Evolutionary conservation across 2,329 filamentous ascomycete species (phyloP), one percentile per base, ranked within the genome.

Genomic region (Emmonsiellopsis sp.): DNA sequence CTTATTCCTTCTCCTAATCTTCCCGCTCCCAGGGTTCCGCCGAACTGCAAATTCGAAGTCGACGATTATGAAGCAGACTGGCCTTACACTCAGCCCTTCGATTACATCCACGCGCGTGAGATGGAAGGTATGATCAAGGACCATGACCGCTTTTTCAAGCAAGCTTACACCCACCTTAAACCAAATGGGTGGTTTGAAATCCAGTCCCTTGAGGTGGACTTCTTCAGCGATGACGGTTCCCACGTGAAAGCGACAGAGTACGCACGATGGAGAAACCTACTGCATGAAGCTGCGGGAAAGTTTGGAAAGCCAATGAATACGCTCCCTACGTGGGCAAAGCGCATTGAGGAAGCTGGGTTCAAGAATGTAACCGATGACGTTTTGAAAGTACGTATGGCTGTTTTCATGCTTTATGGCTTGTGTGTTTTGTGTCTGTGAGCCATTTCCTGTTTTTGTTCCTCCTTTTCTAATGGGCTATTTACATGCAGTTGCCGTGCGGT

Each of bases 401-500:
- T 27, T 27, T 5, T 27, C 21, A 27, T 27, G 21, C 21, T 27
- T 27, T 27, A 27, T 27, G 21, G 21, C 1, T 27, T 27, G 21
- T 1, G 5, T 27, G 5, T 27, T 27, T 27, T 27, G 21, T 27
- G 21, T 27, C 21, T 27, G 21, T 27, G 21, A 5, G 21, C 21
- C 1, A 27, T 27, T 27, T 3, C 21, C 21, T 27, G 5, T 27
- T 27, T 27, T 27, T 27, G 21, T 27, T 27, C 21, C 21, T 27
- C 3, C 5, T 27, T 27, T 27, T 27, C 21, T 27, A 27, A 27
- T 27, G 21, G 1, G 5, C 21, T 27, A 27, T 5, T 27, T 27
- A 10, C n/a, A 14, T 57, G 42, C 60, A 62, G 56, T 55, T 66
- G 1, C 64, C 64, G 1, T 52, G 68, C 10, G 63, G 65, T 6